Evolutionary conservation across 108 stramenopile genomes (phyloP).

Genomic region (Craspedostauros australis): DNA sequence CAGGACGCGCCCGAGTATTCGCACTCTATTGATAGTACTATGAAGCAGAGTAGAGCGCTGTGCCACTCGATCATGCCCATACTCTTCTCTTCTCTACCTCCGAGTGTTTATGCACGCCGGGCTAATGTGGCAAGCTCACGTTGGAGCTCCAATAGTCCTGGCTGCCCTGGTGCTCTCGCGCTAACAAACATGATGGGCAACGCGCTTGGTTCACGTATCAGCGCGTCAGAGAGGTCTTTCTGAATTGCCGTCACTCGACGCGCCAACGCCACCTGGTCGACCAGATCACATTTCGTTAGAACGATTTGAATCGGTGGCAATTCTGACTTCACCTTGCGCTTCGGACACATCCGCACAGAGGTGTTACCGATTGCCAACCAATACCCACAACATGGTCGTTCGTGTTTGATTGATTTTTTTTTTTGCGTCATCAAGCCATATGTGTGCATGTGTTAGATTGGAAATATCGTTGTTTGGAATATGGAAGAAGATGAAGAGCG

Average conservation of each 20-base stretch:
- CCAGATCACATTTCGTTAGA: conserved; percentile 82
- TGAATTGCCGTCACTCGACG: conserved; percentile 58
- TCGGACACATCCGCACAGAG: too few relatives aligned
- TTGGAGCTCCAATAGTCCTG: conserved; percentile 72
- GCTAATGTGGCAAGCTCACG: conserved; percentile 60
- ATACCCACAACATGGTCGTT: background rate
- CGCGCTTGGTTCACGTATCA: conserved; percentile 57
- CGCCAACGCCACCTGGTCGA: conserved; percentile 61
- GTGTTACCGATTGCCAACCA: too few relatives aligned
- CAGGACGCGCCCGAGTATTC: too few relatives aligned
- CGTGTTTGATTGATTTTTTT: background rate
- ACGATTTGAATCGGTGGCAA: conserved; percentile 80
- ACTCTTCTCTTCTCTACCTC: too few relatives aligned
- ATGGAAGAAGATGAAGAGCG: too few relatives aligned
- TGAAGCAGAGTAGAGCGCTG: too few relatives aligned
- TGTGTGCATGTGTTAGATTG: too few relatives aligned
- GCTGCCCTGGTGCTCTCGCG: conserved; percentile 48
- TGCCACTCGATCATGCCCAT: too few relatives aligned
- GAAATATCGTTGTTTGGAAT: too few relatives aligned
- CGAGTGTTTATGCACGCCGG: too few relatives aligned
- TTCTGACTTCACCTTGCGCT: conserved; percentile 32
- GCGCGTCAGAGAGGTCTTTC: conserved; percentile 56
- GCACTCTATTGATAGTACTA: too few relatives aligned
- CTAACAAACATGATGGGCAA: conserved; percentile 79
- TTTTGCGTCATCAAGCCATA: too few relatives aligned